Conservation (phyloP, 257 asterid genomes). For the Solanum tacnaense region DNA sequence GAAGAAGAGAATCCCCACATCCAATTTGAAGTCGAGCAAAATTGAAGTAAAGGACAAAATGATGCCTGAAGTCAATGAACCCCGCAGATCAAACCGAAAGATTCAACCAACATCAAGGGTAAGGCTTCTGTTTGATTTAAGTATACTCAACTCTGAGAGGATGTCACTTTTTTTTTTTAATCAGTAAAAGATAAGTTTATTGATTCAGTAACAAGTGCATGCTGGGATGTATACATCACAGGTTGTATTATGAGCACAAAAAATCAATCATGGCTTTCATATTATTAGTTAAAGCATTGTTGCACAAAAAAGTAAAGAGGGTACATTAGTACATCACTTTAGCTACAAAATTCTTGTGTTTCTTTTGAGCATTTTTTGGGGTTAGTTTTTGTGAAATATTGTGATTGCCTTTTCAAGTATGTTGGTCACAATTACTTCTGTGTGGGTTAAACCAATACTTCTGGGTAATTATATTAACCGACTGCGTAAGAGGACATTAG, state of each 20-base stretch:
- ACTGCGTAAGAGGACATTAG: neutral
- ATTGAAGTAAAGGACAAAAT: conserved; percentile 31
- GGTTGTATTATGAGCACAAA: neutral
- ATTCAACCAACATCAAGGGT: conserved; percentile 99
- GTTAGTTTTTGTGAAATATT: neutral
- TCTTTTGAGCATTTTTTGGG: neutral
- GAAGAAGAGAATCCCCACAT: conserved; percentile 40
- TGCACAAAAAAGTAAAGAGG: neutral
- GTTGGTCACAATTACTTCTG: neutral
- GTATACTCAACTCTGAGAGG: neutral
- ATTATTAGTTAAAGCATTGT: neutral
- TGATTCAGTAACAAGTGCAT: neutral
- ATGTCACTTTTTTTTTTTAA: neutral
- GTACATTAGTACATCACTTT: neutral
- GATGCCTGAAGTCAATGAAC: conserved; percentile 45
- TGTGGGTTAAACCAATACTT: neutral
- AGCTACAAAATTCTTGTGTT: neutral
- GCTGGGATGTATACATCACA: neutral
- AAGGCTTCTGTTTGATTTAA: conserved; percentile 3
- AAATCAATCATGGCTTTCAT: neutral
- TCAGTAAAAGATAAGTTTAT: neutral
- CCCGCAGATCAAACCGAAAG: conserved; percentile 91
- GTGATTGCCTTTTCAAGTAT: neutral
- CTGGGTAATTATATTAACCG: neutral
- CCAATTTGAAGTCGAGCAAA: conserved; percentile 33